A percentile compares a stretch with the other conserved stretches of the same genome.
phyloP scores from a whole-genome alignment of 2,329 filamentous ascomycete species.

The Beauveria rudraprayagi region DNA sequence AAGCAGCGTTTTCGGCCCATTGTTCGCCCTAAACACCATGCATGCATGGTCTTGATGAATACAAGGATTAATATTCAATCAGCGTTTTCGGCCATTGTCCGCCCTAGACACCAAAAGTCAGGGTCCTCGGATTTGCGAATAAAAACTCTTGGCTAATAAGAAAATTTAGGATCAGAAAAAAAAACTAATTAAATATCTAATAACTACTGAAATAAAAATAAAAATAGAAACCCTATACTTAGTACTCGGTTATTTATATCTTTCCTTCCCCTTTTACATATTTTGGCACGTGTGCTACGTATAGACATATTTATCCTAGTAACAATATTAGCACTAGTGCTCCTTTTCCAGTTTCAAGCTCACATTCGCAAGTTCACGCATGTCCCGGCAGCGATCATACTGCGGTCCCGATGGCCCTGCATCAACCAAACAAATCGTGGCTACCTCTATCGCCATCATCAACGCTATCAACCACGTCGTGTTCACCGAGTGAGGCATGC shows the following conservation, averaged over 20 bases:
- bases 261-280: background rate
- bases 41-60: background rate
- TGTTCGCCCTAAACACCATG: background rate
- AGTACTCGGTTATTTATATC: background rate
- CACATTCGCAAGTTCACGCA: background rate
- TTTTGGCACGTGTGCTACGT: background rate
- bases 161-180: no score
- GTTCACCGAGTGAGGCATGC: no score
- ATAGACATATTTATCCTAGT: no score
- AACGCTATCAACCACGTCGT: background rate
- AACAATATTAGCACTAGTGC: background rate
- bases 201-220: no score
- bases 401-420: background rate
- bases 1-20: background rate
- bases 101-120: background rate
- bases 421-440: background rate
- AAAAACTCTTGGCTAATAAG: no score
- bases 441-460: background rate
- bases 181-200: no score
- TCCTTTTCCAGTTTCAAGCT: background rate
- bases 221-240: no score
- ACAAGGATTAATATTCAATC: background rate
- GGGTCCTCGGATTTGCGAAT: no score
- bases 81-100: background rate
- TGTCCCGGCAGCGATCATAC: background rate